Evolutionary conservation across 1,284 basidiomycete species (phyloP), one percentile per base, ranked within the genome.

Genomic region (Trametes pubescens): DNA sequence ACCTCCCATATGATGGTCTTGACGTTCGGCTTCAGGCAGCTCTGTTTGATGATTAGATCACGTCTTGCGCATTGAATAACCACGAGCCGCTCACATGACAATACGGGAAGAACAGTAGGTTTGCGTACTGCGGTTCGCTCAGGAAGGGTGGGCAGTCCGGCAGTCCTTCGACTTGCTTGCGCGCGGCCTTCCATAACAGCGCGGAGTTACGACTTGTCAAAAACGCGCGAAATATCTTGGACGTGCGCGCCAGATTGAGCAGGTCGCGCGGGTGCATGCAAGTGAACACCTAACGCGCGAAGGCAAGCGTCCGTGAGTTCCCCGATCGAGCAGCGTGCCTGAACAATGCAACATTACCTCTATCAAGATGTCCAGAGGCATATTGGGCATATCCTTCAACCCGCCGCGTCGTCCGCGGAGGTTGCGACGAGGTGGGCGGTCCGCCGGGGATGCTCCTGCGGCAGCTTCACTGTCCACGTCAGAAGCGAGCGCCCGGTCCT

Each of bases 361-460:
- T 10, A 64, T 55, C 4, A 73, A 29, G 11, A 73, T 69, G 38
- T 73, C 72, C 4, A 73, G 65, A 3, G 72, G 72, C 69, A 72
- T 68, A 16, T 65, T 51, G 24, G 65, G 66, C 65, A 70, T 64
- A 11, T 62, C 61, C 46, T 61, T 56, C 21, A 70, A 56, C 14
- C 65, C 65, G 24, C 65, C 65, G 7, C 65, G 54, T 13, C 58
- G 52, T 21, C 61, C 65, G 10, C 65, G 65, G 7, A 66, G 24
- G 35, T 49, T 26, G 14, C 57, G 57, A 24, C 57, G 57, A 11
- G 34, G 26, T n/a, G 56, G 22, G 46, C 4, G 24, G 46, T 32
- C 29, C 29, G n/a, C 9, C 22, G 21, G 22, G 46, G 9, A n/a
- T 48, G 13, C 2, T 21, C 2, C 22, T 48, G 46, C 3, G 24